Percentiles rank a stretch among this genome's conserved stretches.
Evolutionary conservation across 345 rosid species (phyloP).

Genomic region (Diplotaxis tenuifolia): DNA sequence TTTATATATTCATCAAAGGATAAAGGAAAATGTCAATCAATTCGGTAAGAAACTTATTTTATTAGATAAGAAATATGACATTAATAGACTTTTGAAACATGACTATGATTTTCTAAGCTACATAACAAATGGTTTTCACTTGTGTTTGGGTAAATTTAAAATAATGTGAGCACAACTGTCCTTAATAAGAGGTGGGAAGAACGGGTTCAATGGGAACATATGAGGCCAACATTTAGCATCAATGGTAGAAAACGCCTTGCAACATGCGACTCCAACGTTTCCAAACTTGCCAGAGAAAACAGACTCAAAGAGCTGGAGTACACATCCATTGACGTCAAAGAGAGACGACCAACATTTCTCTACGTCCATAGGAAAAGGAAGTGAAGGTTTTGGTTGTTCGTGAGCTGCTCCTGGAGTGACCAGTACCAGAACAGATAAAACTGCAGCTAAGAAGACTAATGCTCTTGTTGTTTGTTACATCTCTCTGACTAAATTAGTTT

Average conservation of each 20-base stretch:
- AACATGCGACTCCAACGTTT: no score
- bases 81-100: not conserved
- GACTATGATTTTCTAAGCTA: no score
- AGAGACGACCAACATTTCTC: not conserved
- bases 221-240: no score
- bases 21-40: not conserved
- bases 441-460: not conserved
- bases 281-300: not conserved
- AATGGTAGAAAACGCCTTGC: no score
- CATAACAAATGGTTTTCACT: no score
- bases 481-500: not conserved
- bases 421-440: not conserved
- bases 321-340: not conserved
- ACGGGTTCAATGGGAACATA: no score
- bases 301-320: not conserved
- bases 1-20: no score
- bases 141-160: no score
- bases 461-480: not conserved
- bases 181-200: no score
- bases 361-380: not conserved
- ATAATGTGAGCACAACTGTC: no score
- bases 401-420: conserved; percentile 2
- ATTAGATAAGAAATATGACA: not conserved
- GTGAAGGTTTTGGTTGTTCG: not conserved
- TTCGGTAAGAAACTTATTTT: not conserved